Base-by-base conservation (phyloP, 1,139 yeast species). In the Suhomyces wounanorum region DNA sequence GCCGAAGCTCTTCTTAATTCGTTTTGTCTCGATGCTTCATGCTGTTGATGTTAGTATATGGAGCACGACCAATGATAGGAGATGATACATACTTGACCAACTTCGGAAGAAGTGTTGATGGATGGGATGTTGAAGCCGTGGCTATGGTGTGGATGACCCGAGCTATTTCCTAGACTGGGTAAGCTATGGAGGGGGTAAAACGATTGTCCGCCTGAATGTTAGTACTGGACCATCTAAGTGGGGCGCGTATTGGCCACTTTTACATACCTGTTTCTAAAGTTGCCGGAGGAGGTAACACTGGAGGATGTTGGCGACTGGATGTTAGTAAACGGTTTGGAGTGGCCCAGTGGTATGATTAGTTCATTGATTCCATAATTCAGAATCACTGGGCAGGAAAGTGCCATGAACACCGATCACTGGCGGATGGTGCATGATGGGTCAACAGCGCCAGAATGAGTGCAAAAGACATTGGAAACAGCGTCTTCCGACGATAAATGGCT, bases 271-370 rank as follows among this genome's bases (percentile, higher is more conserved):
- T 67, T 58, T 78, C 82, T 59, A 79, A 70, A 40, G 80, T 73
- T 16, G 82, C 80, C 10, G 84, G 83, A 9, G 84, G 84, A 1
- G 84, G 84, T 55, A 81, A 75, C 33, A 79, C 81, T 8, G 84
- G 82, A 13, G 82, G 81, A 52, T 73, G 76, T 62, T 68, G 81
- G 60, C 80, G 80, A 57, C 49, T 44, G 23, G 35, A 59, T 26
- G 74, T 72, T 71, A 71, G 75, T 70, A 63, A 13, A 7, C 16
- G 46, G 8, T 44, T 26, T 1, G 11, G 11, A 7, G n/a, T 7
- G 21, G 6, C 3, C 18, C 37, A 8, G 18, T 8, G 26, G 8
- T 10, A 8, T 11, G 33, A n/a, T 8, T 16, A 16, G 18, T 3
- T 8, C 17, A 13, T n/a, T 38, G 40, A 25, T 11, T 10, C 16